Conservation (phyloP, 1,284 basidiomycete species). For the Apiotrichum gamsii region DNA sequence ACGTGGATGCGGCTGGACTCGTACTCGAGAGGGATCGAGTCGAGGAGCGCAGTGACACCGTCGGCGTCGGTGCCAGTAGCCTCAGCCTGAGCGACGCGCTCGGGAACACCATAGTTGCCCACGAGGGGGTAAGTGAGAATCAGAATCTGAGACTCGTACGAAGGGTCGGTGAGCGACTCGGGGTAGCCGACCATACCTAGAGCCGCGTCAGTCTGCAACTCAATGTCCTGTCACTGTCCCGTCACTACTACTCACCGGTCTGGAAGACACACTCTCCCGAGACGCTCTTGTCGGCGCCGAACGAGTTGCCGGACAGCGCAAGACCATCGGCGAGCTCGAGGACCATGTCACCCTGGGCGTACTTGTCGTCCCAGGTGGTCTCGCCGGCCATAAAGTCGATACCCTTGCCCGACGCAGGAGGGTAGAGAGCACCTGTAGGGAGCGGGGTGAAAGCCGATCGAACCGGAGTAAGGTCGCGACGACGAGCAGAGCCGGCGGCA, state of each 20-base stretch:
- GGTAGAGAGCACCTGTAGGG: conserved; percentile 39
- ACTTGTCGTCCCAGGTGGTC: conserved; percentile 37
- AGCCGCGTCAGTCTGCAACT: too few relatives aligned
- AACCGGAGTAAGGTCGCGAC: conserved; percentile 6
- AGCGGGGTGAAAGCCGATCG: conserved; percentile 2
- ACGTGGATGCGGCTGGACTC: conserved; percentile 94
- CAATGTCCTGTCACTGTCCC: too few relatives aligned
- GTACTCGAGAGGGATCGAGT: conserved; percentile 70
- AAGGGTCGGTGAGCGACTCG: conserved; percentile 96
- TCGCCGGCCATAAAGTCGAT: conserved; percentile 41
- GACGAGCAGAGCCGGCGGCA: conserved; percentile 8
- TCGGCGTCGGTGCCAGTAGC: conserved; percentile 41
- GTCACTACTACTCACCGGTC: conserved; percentile 74
- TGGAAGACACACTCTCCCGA: conserved; percentile 99
- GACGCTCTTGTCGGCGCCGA: conserved; percentile 89
- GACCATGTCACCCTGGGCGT: conserved; percentile 54
- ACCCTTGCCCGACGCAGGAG: conserved; percentile 43
- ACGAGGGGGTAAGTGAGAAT: conserved; percentile 95
- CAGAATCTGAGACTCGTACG: conserved; percentile 97
- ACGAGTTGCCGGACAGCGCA: conserved; percentile 81
- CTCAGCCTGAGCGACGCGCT: conserved; percentile 53
- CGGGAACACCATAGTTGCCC: conserved; percentile 98
- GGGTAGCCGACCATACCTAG: conserved; percentile 98
- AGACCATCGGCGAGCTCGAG: conserved; percentile 90
- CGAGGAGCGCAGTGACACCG: conserved; percentile 47